Evolutionary conservation across 257 asterid species (phyloP).

Genomic region (Solanum infundibuliforme): DNA sequence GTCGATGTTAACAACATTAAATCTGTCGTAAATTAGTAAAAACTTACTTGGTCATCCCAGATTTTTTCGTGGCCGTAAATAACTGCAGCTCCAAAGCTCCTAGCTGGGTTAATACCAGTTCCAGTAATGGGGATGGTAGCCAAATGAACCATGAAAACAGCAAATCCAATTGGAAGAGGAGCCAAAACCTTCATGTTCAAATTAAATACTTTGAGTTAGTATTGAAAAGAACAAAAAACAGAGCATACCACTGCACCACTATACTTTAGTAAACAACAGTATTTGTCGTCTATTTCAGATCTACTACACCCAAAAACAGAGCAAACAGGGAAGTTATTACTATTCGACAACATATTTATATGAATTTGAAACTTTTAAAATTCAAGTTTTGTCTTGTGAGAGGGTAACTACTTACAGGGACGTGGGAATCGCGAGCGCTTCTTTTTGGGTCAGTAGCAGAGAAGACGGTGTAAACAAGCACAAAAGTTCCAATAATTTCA

Average conservation of each 20-base stretch:
- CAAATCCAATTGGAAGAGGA: slow-evolving; percentile 1
- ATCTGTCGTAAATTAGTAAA: background rate
- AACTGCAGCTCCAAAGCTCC: background rate
- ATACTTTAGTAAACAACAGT: background rate
- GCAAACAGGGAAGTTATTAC: background rate
- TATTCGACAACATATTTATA: background rate
- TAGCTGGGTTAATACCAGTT: slow-evolving; percentile 1
- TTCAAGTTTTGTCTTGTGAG: background rate
- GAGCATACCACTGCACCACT: background rate
- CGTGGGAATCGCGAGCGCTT: background rate
- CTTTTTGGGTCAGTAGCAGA: background rate
- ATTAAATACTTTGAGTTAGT: background rate
- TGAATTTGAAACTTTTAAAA: no score
- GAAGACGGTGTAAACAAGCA: background rate
- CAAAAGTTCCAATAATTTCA: slow-evolving; percentile 2
- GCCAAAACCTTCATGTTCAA: background rate
- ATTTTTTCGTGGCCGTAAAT: background rate
- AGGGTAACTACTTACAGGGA: background rate
- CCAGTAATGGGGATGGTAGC: background rate
- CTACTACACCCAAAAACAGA: background rate
- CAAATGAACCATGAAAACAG: slow-evolving; percentile 1
- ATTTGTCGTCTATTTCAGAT: background rate
- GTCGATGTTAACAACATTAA: background rate
- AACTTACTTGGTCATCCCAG: background rate
- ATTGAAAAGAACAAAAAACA: background rate